Base-by-base conservation (phyloP, 352 stramenopile genomes). In the Phytopythium aichiense region DNA sequence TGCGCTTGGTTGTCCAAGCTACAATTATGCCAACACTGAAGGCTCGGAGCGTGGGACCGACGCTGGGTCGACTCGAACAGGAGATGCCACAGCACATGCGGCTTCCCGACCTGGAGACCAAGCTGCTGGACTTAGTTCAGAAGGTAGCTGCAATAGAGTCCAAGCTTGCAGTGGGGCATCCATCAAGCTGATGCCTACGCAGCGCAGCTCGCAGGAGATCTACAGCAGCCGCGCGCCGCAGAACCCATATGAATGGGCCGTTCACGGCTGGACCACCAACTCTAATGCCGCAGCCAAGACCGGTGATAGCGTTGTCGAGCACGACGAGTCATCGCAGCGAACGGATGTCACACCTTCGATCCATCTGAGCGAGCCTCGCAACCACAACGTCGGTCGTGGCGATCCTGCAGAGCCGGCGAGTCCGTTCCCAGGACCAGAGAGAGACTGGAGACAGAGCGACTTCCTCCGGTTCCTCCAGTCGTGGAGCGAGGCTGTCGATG, bases 401-500 rank as follows among this genome's bases (percentile, higher is more conserved):
- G 45, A 13, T 8, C 33, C 46, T 11, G 16, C 23, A 23, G 30
- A 38, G 30, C 4, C 18, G 7, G 50, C 0, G 18, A 56, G 30
- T 23, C 3, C 18, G 2, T 23, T 23, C 7, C 7, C 18, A 30
- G 28, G 16, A 11, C 16, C 38, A 16, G 20, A 1, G 42, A 2
- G 1, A 18, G 40, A 61, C 5, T 77, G 72, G 72, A 68, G 56
- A 4, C 13, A 64, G 15, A 18, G 33, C 6, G 69, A 80, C 28
- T 75, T 71, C 64, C 51, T 56, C 2, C n/a, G 70, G 35, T 77
- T 80, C 15, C 67, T 80, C 18, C 53, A 67, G 16, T 60, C 72
- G 30, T 80, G 72, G 72, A 54, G 67, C 52, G 62, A 69, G 50
- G 72, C 72, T 0, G 69, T 74, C 25, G 70, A 77, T 13, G 69